Percentiles rank a stretch among this genome's conserved stretches.
Evolutionary conservation across 805 yeast species (phyloP).

Genomic region (Yamadazyma insecticola): DNA sequence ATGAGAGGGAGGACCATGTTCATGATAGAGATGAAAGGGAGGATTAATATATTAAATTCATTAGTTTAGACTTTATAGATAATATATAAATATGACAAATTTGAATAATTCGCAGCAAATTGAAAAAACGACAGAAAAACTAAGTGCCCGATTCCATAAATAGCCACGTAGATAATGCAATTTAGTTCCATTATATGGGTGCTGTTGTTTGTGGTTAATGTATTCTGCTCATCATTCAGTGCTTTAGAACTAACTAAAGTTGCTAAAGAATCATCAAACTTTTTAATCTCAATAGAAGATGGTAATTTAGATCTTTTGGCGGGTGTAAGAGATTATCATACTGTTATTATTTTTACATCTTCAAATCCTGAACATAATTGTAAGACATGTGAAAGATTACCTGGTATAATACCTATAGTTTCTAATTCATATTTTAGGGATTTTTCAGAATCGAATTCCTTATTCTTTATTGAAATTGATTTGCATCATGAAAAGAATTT

Average conservation of each 20-base stretch:
- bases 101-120: too few relatives aligned
- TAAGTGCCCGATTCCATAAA: too few relatives aligned
- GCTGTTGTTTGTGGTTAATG: not conserved
- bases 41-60: too few relatives aligned
- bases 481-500: conserved; percentile 38
- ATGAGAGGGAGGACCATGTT: conserved; percentile 60
- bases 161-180: too few relatives aligned
- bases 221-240: conserved; percentile 1
- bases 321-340: conserved; percentile 50
- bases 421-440: conserved; percentile 37
- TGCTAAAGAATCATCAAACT: conserved; percentile 14
- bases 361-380: conserved; percentile 41
- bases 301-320: conserved; percentile 37
- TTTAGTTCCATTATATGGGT: too few relatives aligned
- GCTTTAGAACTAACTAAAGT: conserved; percentile 8
- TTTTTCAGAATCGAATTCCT: conserved; percentile 34
- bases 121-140: too few relatives aligned
- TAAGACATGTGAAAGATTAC: conserved; percentile 41
- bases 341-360: conserved; percentile 53
- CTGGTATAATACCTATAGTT: conserved; percentile 36
- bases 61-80: too few relatives aligned
- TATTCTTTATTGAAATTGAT: conserved; percentile 51
- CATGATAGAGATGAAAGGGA: too few relatives aligned
- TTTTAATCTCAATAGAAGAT: conserved; percentile 39
- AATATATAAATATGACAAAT: too few relatives aligned